Base-by-base conservation (phyloP, 2,329 filamentous ascomycete genomes). In the Leptographium radiaticola region DNA sequence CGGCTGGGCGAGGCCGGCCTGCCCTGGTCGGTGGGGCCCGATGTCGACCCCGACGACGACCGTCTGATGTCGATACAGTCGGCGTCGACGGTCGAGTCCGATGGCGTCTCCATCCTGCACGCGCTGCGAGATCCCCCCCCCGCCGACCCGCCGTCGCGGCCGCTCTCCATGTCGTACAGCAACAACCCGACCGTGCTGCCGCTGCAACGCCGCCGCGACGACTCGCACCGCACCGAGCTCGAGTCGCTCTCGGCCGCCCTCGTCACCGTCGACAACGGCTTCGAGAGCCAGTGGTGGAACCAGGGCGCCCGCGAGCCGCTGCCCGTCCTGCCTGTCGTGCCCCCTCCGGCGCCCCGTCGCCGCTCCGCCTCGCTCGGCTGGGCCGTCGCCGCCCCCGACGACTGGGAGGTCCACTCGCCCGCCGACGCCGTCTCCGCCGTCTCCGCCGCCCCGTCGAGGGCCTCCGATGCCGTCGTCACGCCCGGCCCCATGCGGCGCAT, bases 211-310 rank as follows among this genome's bases (percentile, higher is more conserved):
- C 4, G 58, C 61, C 25, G 58, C 61, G 3, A 2, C n/a, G 71
- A 74, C 44, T 67, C 69, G 0, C 64, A 65, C 15, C 65, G 61
- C 10, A 59, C 62, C 16, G 72, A 77, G 46, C 70, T 78, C 4
- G 73, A 73, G 53, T 69, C 72, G 0, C 65, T 79, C 5, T 75
- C 74, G 11, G 70, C 71, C 5, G 76, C 76, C 40, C 71, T 79
- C 69, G 71, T 79, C 66, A 79, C 76, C 2, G 72, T 79, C 4
- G 76, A 79, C 60, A 79, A 78, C 59, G 76, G 76, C 2, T 79
- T 79, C 58, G 76, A 79, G 64, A 72, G 74, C 57, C 75, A 79
- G 62, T 78, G 75, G 75, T 79, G 76, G 75, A 72, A 77, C 59
- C 73, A 74, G 57, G 75, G 75, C 1, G 55, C 56, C 10, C 63